These are phyloP conservation scores for Cercis canadensis DNA, from an alignment of 306 rosid species.

Conservation along the genomic window DNA sequence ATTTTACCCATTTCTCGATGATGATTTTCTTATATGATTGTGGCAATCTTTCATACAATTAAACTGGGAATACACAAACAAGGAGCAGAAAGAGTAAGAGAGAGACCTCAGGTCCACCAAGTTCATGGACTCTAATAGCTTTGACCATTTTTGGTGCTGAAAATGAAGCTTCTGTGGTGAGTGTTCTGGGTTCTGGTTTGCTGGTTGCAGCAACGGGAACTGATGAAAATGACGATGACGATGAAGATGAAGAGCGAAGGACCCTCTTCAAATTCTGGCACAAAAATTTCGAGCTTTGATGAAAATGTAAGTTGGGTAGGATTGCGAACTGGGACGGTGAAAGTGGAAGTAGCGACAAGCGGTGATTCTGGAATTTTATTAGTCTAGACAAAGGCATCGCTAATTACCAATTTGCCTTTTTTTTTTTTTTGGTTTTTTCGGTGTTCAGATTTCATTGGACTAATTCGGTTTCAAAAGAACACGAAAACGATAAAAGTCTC, in stretches of 20 bases:
- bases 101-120: conserved; percentile 76
- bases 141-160: conserved; percentile 63
- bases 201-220: background rate
- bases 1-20: background rate
- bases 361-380: background rate
- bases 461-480: no score
- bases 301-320: background rate
- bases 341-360: background rate
- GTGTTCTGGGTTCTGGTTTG: conserved; percentile 16
- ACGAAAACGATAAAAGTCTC: no score
- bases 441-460: no score
- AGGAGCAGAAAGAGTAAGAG: background rate
- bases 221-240: conserved; percentile 11
- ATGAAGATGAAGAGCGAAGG: background rate
- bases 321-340: background rate
- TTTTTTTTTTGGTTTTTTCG: no score
- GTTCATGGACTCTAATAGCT: conserved; percentile 73
- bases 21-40: background rate
- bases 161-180: conserved; percentile 32
- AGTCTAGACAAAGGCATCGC: no score
- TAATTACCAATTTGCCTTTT: background rate
- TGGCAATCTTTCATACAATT: background rate
- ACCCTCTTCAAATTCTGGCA: background rate
- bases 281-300: background rate
- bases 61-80: background rate